phyloP scores from a whole-genome alignment of 1,284 basidiomycete genomes.

The Lentinula novae-zelandiae region DNA sequence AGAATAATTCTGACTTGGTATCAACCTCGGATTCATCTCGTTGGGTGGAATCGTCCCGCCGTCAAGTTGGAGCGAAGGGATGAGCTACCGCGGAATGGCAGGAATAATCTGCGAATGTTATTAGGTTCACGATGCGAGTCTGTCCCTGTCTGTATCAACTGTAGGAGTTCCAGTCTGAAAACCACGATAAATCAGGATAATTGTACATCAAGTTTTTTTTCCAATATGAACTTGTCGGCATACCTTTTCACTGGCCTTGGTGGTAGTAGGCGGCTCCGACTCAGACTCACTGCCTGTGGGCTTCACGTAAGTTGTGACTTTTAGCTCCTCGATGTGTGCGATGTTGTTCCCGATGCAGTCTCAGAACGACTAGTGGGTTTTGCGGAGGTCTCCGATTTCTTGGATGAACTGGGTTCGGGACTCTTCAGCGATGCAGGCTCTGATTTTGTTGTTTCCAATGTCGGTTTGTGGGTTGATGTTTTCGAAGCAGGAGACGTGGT shows the following conservation, averaged over 20 bases:
- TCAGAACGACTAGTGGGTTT: neutral
- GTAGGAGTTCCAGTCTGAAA: neutral
- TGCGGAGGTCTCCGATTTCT: neutral
- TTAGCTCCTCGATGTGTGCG: neutral
- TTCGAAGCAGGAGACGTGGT: too few species aligned
- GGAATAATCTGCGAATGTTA: too few species aligned
- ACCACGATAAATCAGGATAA: neutral
- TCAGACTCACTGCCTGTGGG: neutral
- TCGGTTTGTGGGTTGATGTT: neutral
- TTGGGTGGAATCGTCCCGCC: slow-evolving; percentile 16
- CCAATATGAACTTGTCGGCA: neutral
- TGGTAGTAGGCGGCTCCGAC: neutral
- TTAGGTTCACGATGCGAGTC: too few species aligned
- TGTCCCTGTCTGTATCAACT: too few species aligned
- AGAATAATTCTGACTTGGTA: slow-evolving; percentile 11
- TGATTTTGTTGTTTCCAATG: neutral
- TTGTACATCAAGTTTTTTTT: neutral
- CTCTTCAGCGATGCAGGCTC: neutral
- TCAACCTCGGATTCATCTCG: slow-evolving; percentile 14
- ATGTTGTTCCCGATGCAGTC: neutral
- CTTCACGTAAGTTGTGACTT: neutral
- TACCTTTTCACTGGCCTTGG: neutral
- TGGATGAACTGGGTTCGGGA: neutral
- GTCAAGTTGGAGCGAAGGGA: too few species aligned
- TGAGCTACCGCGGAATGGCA: too few species aligned